These are phyloP conservation scores for Carpinus fangiana DNA, from an alignment of 306 rosid genomes.

Conservation along the genomic window DNA sequence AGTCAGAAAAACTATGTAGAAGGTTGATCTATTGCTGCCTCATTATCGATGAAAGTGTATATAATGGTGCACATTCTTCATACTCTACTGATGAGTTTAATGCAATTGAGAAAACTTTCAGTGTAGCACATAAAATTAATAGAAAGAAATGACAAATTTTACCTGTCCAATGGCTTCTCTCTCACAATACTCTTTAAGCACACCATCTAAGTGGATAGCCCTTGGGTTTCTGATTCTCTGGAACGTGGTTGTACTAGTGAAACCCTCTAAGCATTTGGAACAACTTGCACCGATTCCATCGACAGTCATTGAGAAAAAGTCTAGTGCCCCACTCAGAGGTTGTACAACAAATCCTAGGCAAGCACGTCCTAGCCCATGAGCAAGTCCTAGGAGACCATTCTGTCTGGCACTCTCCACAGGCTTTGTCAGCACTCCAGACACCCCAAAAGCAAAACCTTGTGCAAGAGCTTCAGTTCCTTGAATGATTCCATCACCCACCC, in stretches of 20 bases:
- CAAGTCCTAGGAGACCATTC: conserved; percentile 88
- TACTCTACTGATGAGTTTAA: not conserved
- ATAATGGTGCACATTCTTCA: not conserved
- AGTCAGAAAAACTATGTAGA: not conserved
- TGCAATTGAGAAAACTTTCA: conserved; percentile 2
- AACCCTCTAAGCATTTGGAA: conserved; percentile 87
- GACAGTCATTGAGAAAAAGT: conserved; percentile 92
- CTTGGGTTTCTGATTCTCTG: conserved; percentile 89
- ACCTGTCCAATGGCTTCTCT: conserved; percentile 96
- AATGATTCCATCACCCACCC: conserved; percentile 90
- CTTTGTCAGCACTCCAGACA: conserved; percentile 89
- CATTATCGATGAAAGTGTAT: not conserved
- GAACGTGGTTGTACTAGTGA: conserved; percentile 60
- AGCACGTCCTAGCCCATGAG: conserved; percentile 96
- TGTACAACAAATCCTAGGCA: conserved; percentile 87
- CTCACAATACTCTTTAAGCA: conserved; percentile 81
- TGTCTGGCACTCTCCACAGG: conserved; percentile 92
- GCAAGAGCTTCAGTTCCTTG: conserved; percentile 98
- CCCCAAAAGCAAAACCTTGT: conserved; percentile 97
- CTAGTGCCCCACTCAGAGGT: conserved; percentile 95
- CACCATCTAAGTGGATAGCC: conserved; percentile 66
- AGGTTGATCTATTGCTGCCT: not conserved
- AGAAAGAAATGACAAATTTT: conserved; percentile 25
- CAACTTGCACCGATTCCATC: conserved; percentile 99
- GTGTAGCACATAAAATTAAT: not conserved